Conservation (phyloP, 768 basidiomycete genomes). For the Lentinula aciculospora region DNA sequence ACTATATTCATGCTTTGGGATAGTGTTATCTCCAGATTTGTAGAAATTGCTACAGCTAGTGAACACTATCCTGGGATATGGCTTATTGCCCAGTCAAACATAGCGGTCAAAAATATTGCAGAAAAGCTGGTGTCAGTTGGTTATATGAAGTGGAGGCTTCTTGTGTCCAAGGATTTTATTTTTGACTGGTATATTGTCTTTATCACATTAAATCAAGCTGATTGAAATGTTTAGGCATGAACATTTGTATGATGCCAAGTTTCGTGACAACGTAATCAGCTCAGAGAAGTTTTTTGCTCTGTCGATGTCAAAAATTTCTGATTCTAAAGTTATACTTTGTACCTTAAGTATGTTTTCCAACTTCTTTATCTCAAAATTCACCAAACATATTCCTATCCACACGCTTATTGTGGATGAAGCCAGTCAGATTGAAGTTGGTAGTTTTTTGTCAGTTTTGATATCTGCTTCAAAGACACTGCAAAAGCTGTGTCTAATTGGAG, state of each 20-base stretch:
- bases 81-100: constrained; percentile 82
- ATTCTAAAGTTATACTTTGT: constrained; percentile 60
- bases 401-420: constrained; percentile 63
- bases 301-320: constrained; percentile 21
- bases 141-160: constrained; percentile 53
- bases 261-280: constrained; percentile 46
- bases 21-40: constrained; percentile 57
- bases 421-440: constrained; percentile 48
- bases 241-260: constrained; percentile 50
- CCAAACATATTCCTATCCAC: constrained; percentile 32
- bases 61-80: constrained; percentile 49
- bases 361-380: constrained; percentile 24
- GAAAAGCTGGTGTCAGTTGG: constrained; percentile 60
- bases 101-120: constrained; percentile 87
- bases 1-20: no score
- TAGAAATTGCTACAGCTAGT: constrained; percentile 35
- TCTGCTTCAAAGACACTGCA: constrained; percentile 31
- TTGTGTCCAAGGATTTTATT: constrained; percentile 69
- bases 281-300: constrained; percentile 32
- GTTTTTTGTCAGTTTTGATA: constrained; percentile 26
- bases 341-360: constrained; percentile 75
- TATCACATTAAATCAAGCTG: background rate
- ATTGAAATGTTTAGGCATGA: constrained; percentile 58
- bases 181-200: constrained; percentile 47
- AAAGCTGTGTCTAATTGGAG: constrained; percentile 60